phyloP scores from a whole-genome alignment of 805 yeast species.

The Nakazawaea pomicola region DNA sequence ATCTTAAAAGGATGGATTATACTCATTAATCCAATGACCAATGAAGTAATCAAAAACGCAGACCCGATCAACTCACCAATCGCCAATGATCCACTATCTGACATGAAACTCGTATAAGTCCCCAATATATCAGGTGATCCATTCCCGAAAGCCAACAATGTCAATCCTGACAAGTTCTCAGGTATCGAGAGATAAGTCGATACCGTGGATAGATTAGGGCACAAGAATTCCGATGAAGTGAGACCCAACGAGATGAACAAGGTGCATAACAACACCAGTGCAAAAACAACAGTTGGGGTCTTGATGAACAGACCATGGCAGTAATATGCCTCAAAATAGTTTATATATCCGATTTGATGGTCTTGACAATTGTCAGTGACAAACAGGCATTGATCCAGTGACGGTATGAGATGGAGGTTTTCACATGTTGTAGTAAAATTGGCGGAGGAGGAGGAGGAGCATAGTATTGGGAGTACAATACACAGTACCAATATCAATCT shows the following conservation, averaged over 20 bases:
- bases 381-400: slow-evolving; percentile 23
- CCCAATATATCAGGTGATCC: slow-evolving; percentile 88
- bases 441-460: too few relatives aligned
- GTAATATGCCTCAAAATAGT: slow-evolving; percentile 26
- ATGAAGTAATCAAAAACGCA: slow-evolving; percentile 73
- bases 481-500: too few relatives aligned
- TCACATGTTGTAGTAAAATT: slow-evolving; percentile 19
- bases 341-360: slow-evolving; percentile 22
- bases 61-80: slow-evolving; percentile 91
- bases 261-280: slow-evolving; percentile 21
- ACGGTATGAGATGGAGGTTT: slow-evolving; percentile 17
- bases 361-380: slow-evolving; percentile 23
- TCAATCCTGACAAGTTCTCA: slow-evolving; percentile 82
- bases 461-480: too few relatives aligned
- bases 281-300: slow-evolving; percentile 19
- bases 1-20: slow-evolving; percentile 61
- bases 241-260: slow-evolving; percentile 67
- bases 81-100: slow-evolving; percentile 70
- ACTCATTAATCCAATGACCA: slow-evolving; percentile 77
- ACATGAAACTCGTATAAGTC: slow-evolving; percentile 74
- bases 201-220: slow-evolving; percentile 74
- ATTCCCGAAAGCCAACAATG: slow-evolving; percentile 86
- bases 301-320: slow-evolving; percentile 18
- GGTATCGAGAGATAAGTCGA: slow-evolving; percentile 62
- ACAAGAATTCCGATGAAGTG: slow-evolving; percentile 77